A percentile compares a stretch with the other conserved stretches of the same genome.
These are phyloP conservation scores for Colletotrichum sp. DNA, from an alignment of 2,329 filamentous ascomycete genomes.

Conservation along the genomic window DNA sequence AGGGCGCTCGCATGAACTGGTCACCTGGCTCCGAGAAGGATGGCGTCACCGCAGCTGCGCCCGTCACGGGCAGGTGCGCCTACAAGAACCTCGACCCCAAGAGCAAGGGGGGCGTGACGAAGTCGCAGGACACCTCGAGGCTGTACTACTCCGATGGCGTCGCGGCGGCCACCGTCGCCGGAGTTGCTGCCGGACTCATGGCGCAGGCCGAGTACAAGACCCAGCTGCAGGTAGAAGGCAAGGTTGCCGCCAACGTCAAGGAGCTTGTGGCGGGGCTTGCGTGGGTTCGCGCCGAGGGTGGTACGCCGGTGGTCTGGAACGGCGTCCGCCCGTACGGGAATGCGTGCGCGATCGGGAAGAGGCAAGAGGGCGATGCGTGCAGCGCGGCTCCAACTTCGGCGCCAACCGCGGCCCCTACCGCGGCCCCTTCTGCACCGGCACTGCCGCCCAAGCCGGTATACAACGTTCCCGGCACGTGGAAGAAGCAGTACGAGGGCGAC, in stretches of 20 bases:
- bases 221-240: neutral
- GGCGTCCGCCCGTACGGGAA: neutral
- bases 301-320: neutral
- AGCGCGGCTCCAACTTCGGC: neutral
- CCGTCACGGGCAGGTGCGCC: neutral
- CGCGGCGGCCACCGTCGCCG: neutral
- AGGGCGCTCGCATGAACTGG: neutral
- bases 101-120: neutral
- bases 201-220: neutral
- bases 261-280: neutral
- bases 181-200: neutral
- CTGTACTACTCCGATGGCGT: neutral
- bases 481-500: neutral
- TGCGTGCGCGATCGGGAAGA: neutral
- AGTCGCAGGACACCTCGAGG: neutral
- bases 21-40: neutral
- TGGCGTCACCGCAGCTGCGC: neutral
- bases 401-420: neutral
- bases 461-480: neutral
- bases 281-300: neutral
- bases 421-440: neutral
- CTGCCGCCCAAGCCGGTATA: neutral
- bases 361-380: neutral
- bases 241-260: neutral
- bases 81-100: neutral